These are phyloP conservation scores for Penicillium pulvis DNA, from an alignment of 495 filamentous ascomycete genomes.

Conservation along the genomic window DNA sequence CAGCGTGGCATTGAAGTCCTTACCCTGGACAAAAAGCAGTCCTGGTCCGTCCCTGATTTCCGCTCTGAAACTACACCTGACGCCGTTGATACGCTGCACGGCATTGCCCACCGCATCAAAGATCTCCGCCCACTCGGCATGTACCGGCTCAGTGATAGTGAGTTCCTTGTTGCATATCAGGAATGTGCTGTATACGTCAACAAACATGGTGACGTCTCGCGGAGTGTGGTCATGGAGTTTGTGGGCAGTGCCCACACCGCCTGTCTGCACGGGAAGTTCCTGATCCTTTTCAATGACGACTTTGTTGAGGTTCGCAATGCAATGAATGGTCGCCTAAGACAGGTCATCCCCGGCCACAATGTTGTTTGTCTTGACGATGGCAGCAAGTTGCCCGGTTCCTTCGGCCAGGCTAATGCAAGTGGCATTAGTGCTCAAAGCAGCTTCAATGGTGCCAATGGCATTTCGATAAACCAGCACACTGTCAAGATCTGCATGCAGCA, in stretches of 20 bases:
- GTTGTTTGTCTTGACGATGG: constrained; percentile 89
- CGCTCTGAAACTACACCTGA: constrained; percentile 46
- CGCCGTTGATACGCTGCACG: constrained; percentile 66
- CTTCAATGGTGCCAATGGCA: constrained; percentile 34
- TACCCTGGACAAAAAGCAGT: constrained; percentile 92
- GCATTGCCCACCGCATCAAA: constrained; percentile 77
- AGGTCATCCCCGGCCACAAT: constrained; percentile 90
- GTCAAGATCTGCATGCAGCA: constrained; percentile 97
- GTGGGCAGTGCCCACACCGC: constrained; percentile 87
- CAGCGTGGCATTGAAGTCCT: constrained; percentile 93
- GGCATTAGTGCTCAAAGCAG: constrained; percentile 4
- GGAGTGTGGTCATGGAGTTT: constrained; percentile 95
- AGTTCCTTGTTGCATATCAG: constrained; percentile 92
- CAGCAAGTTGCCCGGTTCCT: constrained; percentile 47
- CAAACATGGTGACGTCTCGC: constrained; percentile 92
- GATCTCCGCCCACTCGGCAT: constrained; percentile 87
- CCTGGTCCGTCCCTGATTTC: constrained; percentile 87
- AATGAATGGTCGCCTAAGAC: constrained; percentile 87
- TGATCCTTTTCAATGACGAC: constrained; percentile 83
- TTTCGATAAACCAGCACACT: constrained; percentile 50
- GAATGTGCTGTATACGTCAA: constrained; percentile 97
- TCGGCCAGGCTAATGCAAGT: constrained; percentile 32
- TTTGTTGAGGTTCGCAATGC: constrained; percentile 97
- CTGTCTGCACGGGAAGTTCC: constrained; percentile 73
- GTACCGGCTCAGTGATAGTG: constrained; percentile 90